Percentiles rank a stretch among this genome's conserved stretches.
Evolutionary conservation across 2,329 filamentous ascomycete species (phyloP).

Genomic region (Trichoderma atrobrunneum): DNA sequence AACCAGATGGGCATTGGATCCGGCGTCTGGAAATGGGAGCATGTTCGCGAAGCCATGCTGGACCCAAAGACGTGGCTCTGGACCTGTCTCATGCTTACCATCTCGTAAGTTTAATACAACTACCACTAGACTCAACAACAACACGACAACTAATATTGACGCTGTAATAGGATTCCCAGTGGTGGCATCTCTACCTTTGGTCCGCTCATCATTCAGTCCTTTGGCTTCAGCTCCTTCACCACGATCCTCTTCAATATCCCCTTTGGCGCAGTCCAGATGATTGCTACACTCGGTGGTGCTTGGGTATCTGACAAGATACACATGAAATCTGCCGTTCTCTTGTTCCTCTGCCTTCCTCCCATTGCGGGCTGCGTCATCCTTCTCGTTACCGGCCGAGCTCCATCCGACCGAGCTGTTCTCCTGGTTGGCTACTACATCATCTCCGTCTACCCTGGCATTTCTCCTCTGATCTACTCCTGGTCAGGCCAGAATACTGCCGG

Average conservation of each 20-base stretch:
- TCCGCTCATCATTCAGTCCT: constrained; percentile 55
- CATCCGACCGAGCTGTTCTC: constrained; percentile 45
- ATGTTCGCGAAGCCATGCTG: constrained; percentile 37
- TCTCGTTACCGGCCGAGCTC: constrained; percentile 46
- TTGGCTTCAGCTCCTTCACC: constrained; percentile 54
- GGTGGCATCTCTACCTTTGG: constrained; percentile 60
- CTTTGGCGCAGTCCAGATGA: constrained; percentile 58
- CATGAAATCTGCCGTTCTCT: constrained; percentile 54
- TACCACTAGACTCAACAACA: neutral
- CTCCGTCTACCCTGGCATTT: constrained; percentile 55
- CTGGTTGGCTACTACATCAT: constrained; percentile 59
- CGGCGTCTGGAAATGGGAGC: constrained; percentile 41
- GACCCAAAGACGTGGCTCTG: constrained; percentile 45
- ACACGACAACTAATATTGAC: neutral
- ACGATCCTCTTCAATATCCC: constrained; percentile 61
- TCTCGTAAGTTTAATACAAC: constrained; percentile 42
- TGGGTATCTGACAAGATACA: constrained; percentile 53
- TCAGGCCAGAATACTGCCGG: constrained; percentile 59
- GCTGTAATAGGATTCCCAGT: constrained; percentile 41
- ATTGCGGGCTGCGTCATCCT: constrained; percentile 56
- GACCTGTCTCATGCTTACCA: constrained; percentile 47
- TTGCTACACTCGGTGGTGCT: constrained; percentile 57
- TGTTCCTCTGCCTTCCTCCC: constrained; percentile 53
- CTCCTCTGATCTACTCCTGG: constrained; percentile 57
- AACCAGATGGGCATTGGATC: constrained; percentile 47